Base-by-base conservation (phyloP, 1,284 basidiomycete genomes). In the Phenoliferia sp. region DNA sequence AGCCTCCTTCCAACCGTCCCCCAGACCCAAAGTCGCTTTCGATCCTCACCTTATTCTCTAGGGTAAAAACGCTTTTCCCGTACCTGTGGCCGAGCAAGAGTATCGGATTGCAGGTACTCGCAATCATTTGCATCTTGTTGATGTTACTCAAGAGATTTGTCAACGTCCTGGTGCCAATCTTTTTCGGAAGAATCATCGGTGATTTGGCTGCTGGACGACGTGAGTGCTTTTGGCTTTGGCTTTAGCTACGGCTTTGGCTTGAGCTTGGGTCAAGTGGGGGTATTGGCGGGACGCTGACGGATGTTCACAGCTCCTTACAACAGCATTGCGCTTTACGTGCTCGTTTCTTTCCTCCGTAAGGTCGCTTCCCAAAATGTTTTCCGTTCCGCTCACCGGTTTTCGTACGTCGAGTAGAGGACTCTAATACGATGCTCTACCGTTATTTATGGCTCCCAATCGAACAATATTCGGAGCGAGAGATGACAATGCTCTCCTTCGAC, bases 11-110 rank as follows among this genome's bases (percentile, higher is more conserved):
- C 9, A 73, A 73, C 26, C 58, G 71, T 4, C 71, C 71, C 0
- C 67, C 63, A 3, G 69, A 73, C 36, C 65, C 69, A 15, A 65
- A 69, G 33, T 61, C 57, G 1, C 59, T 73, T 15, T 65, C 65
- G 33, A 44, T 73, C 50, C 56, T 73, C 28, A 71, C 74, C 22
- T 57, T 76, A 29, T 72, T 72, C 65, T 48, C 60, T 2, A 63
- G 74, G 33, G 69, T 76, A 56, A 63, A 61, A 29, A 59, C 70
- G 19, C 82, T 93, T 44, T 80, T 84, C 32, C 91, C 90, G 4
- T 90, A 90, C 80, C 84, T 94, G 15, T 94, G 90, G 90, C 91
- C 91, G 7, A 83, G 83, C 63, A 87, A 87, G 74, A 85, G 82
- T 71, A 74, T 78, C 58, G 81, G 81, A 61, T 82, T 94, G 7